Evolutionary conservation across 805 yeast genomes (phyloP).

Genomic region (Cyberlindnera maritima): DNA sequence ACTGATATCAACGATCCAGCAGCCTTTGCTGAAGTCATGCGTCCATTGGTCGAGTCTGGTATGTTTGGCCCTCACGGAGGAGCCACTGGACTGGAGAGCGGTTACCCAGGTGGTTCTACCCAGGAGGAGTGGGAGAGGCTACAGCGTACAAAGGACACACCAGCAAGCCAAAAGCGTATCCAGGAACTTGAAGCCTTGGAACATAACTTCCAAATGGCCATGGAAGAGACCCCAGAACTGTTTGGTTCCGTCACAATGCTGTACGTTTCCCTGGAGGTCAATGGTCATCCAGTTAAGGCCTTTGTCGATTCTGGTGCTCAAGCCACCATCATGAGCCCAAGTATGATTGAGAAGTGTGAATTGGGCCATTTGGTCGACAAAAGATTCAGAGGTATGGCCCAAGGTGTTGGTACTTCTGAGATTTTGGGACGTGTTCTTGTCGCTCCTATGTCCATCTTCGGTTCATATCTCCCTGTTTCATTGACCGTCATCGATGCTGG

Average conservation of each 20-base stretch:
- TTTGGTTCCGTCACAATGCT: conserved; percentile 84
- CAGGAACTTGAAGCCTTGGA: conserved; percentile 70
- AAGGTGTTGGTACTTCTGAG: conserved; percentile 83
- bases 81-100: conserved; percentile 20
- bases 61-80: conserved; percentile 27
- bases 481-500: conserved; percentile 70
- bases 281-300: conserved; percentile 80
- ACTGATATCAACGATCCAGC: conserved; percentile 44
- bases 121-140: conserved; percentile 46
- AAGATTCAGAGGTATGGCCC: conserved; percentile 77
- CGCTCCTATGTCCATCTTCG: conserved; percentile 79
- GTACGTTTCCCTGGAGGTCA: conserved; percentile 72
- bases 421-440: conserved; percentile 85
- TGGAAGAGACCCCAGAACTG: conserved; percentile 86
- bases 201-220: conserved; percentile 75
- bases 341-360: conserved; percentile 70
- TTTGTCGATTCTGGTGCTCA: conserved; percentile 98
- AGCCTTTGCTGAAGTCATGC: conserved; percentile 42
- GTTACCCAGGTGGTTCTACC: conserved; percentile 12
- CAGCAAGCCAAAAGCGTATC: conserved; percentile 63
- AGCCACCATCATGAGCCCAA: conserved; percentile 76
- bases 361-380: conserved; percentile 72
- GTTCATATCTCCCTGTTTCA: conserved; percentile 59
- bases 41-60: conserved; percentile 14
- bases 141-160: conserved; percentile 66